A percentile compares a stretch with the other conserved stretches of the same genome.
Conservation (phyloP, 2,329 filamentous ascomycete genomes). For the Fusarium armeniacum region DNA sequence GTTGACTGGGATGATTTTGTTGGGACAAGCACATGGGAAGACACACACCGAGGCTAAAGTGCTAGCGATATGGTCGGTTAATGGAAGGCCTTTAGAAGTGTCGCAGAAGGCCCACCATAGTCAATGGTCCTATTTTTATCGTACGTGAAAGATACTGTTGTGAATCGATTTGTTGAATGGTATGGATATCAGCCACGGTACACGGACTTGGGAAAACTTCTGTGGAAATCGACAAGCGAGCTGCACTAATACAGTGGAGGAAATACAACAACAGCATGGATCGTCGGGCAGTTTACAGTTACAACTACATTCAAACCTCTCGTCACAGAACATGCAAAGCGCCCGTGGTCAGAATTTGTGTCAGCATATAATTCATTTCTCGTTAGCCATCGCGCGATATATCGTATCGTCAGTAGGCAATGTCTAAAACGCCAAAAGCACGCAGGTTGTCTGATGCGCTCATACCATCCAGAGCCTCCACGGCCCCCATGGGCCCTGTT, state of each 20-base stretch:
- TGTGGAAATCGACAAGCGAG: conserved; percentile 31
- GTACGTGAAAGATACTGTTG: conserved; percentile 3
- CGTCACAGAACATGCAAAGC: conserved; percentile 6
- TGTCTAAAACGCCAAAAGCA: conserved; percentile 43
- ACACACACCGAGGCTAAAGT: conserved; percentile 45
- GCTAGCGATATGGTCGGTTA: neutral
- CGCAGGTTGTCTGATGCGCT: conserved; percentile 30
- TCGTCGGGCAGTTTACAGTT: conserved; percentile 2
- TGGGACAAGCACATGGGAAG: conserved; percentile 53
- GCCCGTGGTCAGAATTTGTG: conserved; percentile 34
- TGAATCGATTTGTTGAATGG: conserved; percentile 9
- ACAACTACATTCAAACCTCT: neutral
- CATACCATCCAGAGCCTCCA: conserved; percentile 39
- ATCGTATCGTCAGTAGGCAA: conserved; percentile 37
- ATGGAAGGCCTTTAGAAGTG: conserved; percentile 32
- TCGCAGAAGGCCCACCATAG: conserved; percentile 41
- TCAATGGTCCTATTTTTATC: conserved; percentile 29
- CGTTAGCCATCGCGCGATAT: conserved; percentile 46
- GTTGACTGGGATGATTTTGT: conserved; percentile 49
- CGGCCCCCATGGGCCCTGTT: conserved; percentile 16
- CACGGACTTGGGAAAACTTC: conserved; percentile 4
- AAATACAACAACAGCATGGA: conserved; percentile 12
- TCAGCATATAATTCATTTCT: conserved; percentile 50
- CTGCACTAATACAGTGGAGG: conserved; percentile 30
- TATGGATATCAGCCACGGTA: conserved; percentile 5